Evolutionary conservation across 75 land plant genomes (phyloP), one percentile per base, ranked within the genome.

Genomic region (Isoetes taiwanensis): DNA sequence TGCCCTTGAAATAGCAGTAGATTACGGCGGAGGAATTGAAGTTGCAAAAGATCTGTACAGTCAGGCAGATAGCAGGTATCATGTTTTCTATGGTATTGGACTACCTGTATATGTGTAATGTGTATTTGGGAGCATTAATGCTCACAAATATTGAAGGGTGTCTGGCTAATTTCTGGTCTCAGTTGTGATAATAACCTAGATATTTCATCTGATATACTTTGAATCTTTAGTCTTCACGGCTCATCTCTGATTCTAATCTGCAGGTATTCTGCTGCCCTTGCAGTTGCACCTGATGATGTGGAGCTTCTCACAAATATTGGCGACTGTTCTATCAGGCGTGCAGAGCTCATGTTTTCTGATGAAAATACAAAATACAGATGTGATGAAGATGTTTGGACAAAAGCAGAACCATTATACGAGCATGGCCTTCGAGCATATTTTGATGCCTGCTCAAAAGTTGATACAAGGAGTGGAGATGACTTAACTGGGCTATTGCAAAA

Each of bases 401-500:
- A 41, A 56, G 73, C 54, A 5, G 52, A 35, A 24, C 42, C 21
- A 35, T 53, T 74, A 8, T 74, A 63, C 41, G 61, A 62, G 25
- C 66, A 37, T 9, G 73, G 63, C 29, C 41, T 74, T 19, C 30
- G 21, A 28, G 67, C 67, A 20, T 74, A 74, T 35, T 31, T 33
- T 20, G 28, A 54, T 58, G 76, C 73, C 23, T 74, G 67, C 43
- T 61, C 75, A 20, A 37, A 37, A 23, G 61, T 62, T 32, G 76
- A 74, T 58, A 38, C 66, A 32, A 72, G 59, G 3, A 25, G 30
- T 27, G 76, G 76, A 0, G 76, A 74, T 33, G 76, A 74, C 54
- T 19, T 74, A n/a, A 61, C 66, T 41, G 73, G 73, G 12, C 61
- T 74, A 21, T 65, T 74, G 16, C 73, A 74, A 43, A 74, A 74